Conservation (phyloP, 805 yeast species). For the Ogataea pignaliae region DNA sequence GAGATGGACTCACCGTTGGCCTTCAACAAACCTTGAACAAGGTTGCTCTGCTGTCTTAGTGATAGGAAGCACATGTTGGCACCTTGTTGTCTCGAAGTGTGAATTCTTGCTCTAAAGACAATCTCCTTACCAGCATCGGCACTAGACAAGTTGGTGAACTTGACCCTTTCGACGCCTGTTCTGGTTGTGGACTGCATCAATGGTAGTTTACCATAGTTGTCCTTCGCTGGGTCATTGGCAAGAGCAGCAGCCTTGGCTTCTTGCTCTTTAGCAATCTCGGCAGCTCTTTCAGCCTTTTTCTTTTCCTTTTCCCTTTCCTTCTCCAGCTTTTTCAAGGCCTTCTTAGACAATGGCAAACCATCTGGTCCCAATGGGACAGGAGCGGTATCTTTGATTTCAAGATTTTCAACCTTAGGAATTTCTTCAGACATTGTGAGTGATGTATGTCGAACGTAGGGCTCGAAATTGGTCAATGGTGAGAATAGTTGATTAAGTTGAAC, state of each 20-base stretch:
- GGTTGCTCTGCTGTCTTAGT: conserved; percentile 81
- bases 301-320: conserved; percentile 89
- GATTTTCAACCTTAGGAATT: conserved; percentile 24
- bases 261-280: conserved; percentile 78
- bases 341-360: conserved; percentile 87
- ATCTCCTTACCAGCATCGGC: conserved; percentile 72
- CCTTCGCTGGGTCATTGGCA: conserved; percentile 83
- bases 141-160: conserved; percentile 52
- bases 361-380: conserved; percentile 39
- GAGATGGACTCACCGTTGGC: conserved; percentile 68
- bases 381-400: conserved; percentile 14
- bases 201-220: conserved; percentile 85
- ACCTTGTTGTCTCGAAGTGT: conserved; percentile 91
- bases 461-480: no score
- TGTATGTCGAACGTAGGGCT: no score
- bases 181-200: conserved; percentile 70
- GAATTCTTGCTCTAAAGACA: conserved; percentile 89
- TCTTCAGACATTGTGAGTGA: conserved; percentile 24
- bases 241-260: conserved; percentile 72
- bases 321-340: conserved; percentile 90
- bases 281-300: conserved; percentile 91
- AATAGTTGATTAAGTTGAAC: no score
- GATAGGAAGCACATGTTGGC: conserved; percentile 89
- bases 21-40: conserved; percentile 81
- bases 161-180: conserved; percentile 60